Conservation (phyloP, 148 eudicot species). For the Vaccinium myrtillus region DNA sequence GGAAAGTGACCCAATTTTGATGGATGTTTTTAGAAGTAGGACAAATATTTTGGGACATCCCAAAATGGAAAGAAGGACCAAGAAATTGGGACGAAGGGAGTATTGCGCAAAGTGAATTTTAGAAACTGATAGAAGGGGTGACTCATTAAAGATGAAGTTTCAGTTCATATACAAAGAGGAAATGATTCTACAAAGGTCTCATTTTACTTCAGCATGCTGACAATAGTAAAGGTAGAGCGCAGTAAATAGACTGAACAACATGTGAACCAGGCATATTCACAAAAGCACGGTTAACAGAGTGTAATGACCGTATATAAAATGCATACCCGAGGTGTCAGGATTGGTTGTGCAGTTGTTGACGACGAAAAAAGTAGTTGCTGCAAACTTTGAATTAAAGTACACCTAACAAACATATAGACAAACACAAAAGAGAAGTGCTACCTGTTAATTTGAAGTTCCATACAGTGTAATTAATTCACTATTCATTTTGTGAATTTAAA, state of each 20-base stretch:
- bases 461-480: neutral
- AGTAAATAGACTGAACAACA: neutral
- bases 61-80: too few species aligned
- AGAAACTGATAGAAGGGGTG: neutral
- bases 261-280: neutral
- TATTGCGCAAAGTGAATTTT: neutral
- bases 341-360: slow-evolving; percentile 95
- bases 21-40: too few species aligned
- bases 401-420: slow-evolving; percentile 39
- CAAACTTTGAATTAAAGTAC: slow-evolving; percentile 84
- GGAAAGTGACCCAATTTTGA: too few species aligned
- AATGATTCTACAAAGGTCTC: neutral
- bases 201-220: neutral
- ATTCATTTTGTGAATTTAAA: neutral
- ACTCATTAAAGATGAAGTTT: neutral
- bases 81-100: too few species aligned
- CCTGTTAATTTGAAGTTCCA: neutral
- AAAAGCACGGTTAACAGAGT: neutral
- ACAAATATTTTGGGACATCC: too few species aligned
- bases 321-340: slow-evolving; percentile 84
- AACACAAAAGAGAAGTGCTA: neutral
- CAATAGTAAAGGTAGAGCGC: neutral
- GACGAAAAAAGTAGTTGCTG: slow-evolving; percentile 95
- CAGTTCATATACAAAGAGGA: neutral
- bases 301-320: neutral